Evolutionary conservation across 148 eudicot genomes (phyloP).

Genomic region (Oxyria digyna): DNA sequence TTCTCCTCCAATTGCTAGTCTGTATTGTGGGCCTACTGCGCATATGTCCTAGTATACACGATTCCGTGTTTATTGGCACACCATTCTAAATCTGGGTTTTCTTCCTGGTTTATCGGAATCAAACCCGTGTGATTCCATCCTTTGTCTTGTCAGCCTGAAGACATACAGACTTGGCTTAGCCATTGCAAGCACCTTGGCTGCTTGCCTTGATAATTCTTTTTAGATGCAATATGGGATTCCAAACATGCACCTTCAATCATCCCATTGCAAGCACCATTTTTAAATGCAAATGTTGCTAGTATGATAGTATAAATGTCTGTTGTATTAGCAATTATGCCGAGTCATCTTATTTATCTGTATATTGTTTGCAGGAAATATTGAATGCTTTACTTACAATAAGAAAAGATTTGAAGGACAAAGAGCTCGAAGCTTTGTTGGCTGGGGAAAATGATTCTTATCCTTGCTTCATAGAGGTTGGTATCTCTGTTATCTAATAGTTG

Average conservation of each 20-base stretch:
- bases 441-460: conserved; percentile 88
- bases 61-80: too few species aligned
- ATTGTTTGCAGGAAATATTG: conserved; percentile 50
- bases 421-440: conserved; percentile 78
- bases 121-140: too few species aligned
- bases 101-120: too few species aligned
- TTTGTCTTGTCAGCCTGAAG: too few species aligned
- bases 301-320: not conserved
- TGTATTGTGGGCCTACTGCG: too few species aligned
- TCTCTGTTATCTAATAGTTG: not conserved
- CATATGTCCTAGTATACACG: too few species aligned
- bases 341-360: not conserved
- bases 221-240: not conserved
- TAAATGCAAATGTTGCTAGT: not conserved
- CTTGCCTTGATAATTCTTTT: not conserved
- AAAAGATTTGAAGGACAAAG: conserved; percentile 68
- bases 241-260: not conserved
- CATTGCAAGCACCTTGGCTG: too few species aligned
- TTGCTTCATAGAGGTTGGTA: conserved; percentile 84
- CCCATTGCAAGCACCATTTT: not conserved
- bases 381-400: conserved; percentile 71
- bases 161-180: too few species aligned
- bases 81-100: too few species aligned
- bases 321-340: not conserved
- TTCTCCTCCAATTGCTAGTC: too few species aligned